phyloP scores from a whole-genome alignment of 1,284 basidiomycete species.

The Malassezia equina region DNA sequence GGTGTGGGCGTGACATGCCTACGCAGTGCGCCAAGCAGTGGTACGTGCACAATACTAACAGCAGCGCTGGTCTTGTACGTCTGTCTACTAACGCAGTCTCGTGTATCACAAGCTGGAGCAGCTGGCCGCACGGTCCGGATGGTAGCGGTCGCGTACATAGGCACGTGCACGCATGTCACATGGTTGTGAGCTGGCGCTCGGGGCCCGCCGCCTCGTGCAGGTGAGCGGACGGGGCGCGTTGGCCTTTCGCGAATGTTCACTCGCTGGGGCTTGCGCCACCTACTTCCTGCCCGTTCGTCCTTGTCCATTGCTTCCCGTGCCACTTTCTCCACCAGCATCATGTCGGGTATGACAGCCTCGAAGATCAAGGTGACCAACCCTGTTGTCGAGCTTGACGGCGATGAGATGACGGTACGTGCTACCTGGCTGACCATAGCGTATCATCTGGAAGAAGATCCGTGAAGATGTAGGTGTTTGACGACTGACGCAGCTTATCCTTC shows the following conservation, averaged over 20 bases:
- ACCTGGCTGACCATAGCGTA: slow-evolving; percentile 18
- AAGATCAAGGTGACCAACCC: slow-evolving; percentile 76
- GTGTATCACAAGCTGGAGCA: slow-evolving; percentile 42
- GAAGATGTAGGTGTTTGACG: slow-evolving; percentile 61
- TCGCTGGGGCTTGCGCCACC: slow-evolving; percentile 3
- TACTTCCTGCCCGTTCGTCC: not conserved
- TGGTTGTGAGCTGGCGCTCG: not conserved
- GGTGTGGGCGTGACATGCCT: slow-evolving; percentile 85
- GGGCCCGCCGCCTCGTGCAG: not conserved
- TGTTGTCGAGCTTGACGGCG: slow-evolving; percentile 69
- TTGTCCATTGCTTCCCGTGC: not conserved
- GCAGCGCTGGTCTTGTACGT: slow-evolving; percentile 13
- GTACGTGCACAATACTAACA: slow-evolving; percentile 19
- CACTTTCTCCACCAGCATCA: not conserved
- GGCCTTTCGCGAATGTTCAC: not conserved
- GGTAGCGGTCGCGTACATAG: slow-evolving; percentile 19
- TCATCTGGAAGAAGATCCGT: slow-evolving; percentile 90
- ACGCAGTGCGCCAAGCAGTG: slow-evolving; percentile 61
- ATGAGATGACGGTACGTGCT: slow-evolving; percentile 41
- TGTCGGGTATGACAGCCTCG: slow-evolving; percentile 3
- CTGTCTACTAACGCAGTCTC: slow-evolving; percentile 5
- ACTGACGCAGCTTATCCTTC: slow-evolving; percentile 68
- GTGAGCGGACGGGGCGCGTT: not conserved
- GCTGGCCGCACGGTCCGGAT: slow-evolving; percentile 25
- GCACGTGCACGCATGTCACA: not conserved